phyloP scores from a whole-genome alignment of 2,329 filamentous ascomycete genomes.

The Fusarium zealandicum region DNA sequence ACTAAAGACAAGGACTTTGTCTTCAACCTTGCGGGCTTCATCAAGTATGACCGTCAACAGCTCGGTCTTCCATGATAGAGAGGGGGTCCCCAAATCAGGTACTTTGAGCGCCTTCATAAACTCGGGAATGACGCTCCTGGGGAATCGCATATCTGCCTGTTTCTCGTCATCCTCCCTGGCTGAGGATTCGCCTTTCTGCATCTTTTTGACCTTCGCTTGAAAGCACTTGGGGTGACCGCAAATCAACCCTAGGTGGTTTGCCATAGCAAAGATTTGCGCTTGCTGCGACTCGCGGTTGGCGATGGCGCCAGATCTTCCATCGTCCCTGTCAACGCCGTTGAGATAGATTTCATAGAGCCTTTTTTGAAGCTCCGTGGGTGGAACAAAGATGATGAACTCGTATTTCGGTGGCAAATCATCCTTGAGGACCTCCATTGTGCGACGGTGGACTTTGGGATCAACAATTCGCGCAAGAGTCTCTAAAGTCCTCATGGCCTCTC shows the following conservation, averaged over 20 bases:
- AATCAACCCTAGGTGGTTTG: constrained; percentile 54
- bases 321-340: constrained; percentile 18
- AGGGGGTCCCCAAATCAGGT: constrained; percentile 53
- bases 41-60: constrained; percentile 75
- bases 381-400: constrained; percentile 82
- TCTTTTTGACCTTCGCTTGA: constrained; percentile 42
- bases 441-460: constrained; percentile 78
- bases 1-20: constrained; percentile 84
- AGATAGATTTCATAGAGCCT: constrained; percentile 65
- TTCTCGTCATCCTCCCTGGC: constrained; percentile 11
- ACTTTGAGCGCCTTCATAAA: constrained; percentile 49
- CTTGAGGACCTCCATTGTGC: constrained; percentile 70
- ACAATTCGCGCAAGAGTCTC: constrained; percentile 75
- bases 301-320: not conserved
- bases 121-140: constrained; percentile 38
- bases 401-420: constrained; percentile 75
- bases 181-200: constrained; percentile 1
- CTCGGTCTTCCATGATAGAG: constrained; percentile 71
- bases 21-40: constrained; percentile 64
- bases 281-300: not conserved
- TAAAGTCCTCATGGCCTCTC: constrained; percentile 70
- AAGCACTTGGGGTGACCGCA: constrained; percentile 62
- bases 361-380: constrained; percentile 71
- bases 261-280: constrained; percentile 46
- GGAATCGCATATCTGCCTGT: constrained; percentile 28